Percentiles rank a stretch among this genome's conserved stretches.
Evolutionary conservation across 2,329 filamentous ascomycete genomes (phyloP).

Genomic region (Dactylellina cionopaga): DNA sequence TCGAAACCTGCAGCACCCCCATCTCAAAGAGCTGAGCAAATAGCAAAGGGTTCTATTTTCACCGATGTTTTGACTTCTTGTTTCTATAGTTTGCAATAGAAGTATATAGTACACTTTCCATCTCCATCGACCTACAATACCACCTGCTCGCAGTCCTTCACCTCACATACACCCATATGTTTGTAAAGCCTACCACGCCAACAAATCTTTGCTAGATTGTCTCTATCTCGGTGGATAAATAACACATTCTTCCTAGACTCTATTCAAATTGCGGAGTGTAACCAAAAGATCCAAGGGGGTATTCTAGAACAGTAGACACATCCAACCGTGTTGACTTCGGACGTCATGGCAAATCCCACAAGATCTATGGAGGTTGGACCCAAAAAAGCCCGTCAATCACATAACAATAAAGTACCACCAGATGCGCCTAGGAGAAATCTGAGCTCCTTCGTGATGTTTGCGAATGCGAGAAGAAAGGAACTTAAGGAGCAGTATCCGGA

Average conservation of each 20-base stretch:
- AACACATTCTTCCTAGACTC: neutral
- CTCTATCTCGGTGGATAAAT: neutral
- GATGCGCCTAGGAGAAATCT: constrained; percentile 51
- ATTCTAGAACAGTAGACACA: neutral
- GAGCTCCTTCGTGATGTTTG: constrained; percentile 51
- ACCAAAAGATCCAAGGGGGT: neutral
- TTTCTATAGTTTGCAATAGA: constrained; percentile 15
- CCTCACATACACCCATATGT: neutral
- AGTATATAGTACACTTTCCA: constrained; percentile 29
- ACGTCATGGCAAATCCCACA: constrained; percentile 11
- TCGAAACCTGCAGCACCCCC: constrained; percentile 36
- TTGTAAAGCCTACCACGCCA: neutral
- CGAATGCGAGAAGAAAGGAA: constrained; percentile 37
- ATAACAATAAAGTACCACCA: constrained; percentile 52
- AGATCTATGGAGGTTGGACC: constrained; percentile 6
- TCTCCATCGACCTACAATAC: neutral
- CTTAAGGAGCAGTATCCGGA: constrained; percentile 29
- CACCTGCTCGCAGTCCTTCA: neutral
- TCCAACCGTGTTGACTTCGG: neutral
- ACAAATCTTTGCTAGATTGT: neutral
- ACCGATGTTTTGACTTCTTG: constrained; percentile 21
- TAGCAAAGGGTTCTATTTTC: constrained; percentile 18
- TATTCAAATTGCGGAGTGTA: neutral
- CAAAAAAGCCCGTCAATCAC: constrained; percentile 39
- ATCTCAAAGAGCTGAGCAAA: constrained; percentile 39